phyloP scores from a whole-genome alignment of 148 eudicot species.

The Cornus suecica region DNA sequence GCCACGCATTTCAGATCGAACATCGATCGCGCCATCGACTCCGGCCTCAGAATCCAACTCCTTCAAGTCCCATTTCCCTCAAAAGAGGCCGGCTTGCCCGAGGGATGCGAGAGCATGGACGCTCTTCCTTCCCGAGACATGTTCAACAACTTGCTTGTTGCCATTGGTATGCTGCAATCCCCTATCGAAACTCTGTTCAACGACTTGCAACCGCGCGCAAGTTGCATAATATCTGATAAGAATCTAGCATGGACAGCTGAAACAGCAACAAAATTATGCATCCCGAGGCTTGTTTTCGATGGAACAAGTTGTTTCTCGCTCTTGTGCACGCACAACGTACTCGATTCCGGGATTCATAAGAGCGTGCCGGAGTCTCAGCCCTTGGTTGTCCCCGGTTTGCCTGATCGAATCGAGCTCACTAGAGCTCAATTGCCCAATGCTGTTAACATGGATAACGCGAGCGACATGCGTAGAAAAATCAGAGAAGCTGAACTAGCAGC shows the following conservation, averaged over 20 bases:
- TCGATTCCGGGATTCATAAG: slow-evolving; percentile 7
- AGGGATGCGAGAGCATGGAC: slow-evolving; percentile 39
- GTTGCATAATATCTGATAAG: slow-evolving; percentile 44
- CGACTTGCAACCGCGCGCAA: slow-evolving; percentile 29
- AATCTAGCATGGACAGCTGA: slow-evolving; percentile 37
- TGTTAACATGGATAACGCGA: not conserved
- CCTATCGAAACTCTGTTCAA: slow-evolving; percentile 26
- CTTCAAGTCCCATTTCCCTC: slow-evolving; percentile 29
- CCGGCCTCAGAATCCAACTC: slow-evolving; percentile 22
- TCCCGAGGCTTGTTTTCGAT: slow-evolving; percentile 42
- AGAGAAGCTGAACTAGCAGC: slow-evolving; percentile 10
- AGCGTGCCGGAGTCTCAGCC: slow-evolving; percentile 11
- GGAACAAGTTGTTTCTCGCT: slow-evolving; percentile 35
- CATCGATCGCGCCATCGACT: slow-evolving; percentile 18
- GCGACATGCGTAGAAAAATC: not conserved
- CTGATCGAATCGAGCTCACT: slow-evolving; percentile 18
- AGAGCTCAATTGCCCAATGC: slow-evolving; percentile 9
- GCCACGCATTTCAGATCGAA: slow-evolving; percentile 24
- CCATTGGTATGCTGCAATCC: slow-evolving; percentile 20
- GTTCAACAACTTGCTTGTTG: slow-evolving; percentile 16
- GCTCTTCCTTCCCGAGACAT: slow-evolving; percentile 24
- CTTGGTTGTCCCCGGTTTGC: slow-evolving; percentile 20
- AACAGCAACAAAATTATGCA: slow-evolving; percentile 22
- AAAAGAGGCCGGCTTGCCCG: slow-evolving; percentile 30
- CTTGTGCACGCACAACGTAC: slow-evolving; percentile 30